Conservation (phyloP, 2,329 filamentous ascomycete genomes). For the Zasmidium citrigriseum region DNA sequence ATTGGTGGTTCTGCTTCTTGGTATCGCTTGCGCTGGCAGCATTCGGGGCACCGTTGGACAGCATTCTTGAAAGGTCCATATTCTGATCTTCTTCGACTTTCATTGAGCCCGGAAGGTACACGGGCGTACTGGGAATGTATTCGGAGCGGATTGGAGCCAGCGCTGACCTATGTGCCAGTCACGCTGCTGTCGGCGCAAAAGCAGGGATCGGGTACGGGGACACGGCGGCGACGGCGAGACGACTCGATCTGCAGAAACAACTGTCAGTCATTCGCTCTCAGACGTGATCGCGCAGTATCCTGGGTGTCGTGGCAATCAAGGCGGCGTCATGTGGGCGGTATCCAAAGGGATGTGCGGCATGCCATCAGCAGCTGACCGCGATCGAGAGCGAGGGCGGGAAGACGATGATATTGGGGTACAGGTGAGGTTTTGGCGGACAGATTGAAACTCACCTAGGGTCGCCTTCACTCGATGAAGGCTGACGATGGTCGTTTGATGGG, state of each 20-base stretch:
- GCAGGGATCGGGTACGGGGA: constrained; percentile 14
- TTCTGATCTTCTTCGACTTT: constrained; percentile 11
- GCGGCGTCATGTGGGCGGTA: constrained; percentile 10
- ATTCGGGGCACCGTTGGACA: constrained; percentile 30
- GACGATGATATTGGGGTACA: constrained; percentile 24
- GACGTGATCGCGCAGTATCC: neutral
- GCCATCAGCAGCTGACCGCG: constrained; percentile 18
- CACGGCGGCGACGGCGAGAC: constrained; percentile 7
- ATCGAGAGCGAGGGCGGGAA: constrained; percentile 16
- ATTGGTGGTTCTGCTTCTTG: constrained; percentile 35
- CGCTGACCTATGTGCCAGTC: constrained; percentile 14
- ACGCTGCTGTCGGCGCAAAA: constrained; percentile 35
- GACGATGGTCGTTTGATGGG: constrained; percentile 29
- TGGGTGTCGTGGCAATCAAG: constrained; percentile 3
- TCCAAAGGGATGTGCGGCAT: constrained; percentile 23
- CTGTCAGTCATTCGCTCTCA: constrained; percentile 7
- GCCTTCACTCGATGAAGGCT: constrained; percentile 21
- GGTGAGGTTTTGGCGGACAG: constrained; percentile 7
- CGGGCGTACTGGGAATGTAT: constrained; percentile 15
- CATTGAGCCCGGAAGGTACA: constrained; percentile 8
- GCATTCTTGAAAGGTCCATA: constrained; percentile 41
- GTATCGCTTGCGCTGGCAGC: constrained; percentile 24
- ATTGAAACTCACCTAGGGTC: constrained; percentile 30
- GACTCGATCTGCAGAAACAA: constrained; percentile 8
- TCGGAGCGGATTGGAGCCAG: constrained; percentile 7